A percentile compares a stretch with the other conserved stretches of the same genome.
Conservation (phyloP, 169 alveolate species). For the Plasmodium inui region DNA sequence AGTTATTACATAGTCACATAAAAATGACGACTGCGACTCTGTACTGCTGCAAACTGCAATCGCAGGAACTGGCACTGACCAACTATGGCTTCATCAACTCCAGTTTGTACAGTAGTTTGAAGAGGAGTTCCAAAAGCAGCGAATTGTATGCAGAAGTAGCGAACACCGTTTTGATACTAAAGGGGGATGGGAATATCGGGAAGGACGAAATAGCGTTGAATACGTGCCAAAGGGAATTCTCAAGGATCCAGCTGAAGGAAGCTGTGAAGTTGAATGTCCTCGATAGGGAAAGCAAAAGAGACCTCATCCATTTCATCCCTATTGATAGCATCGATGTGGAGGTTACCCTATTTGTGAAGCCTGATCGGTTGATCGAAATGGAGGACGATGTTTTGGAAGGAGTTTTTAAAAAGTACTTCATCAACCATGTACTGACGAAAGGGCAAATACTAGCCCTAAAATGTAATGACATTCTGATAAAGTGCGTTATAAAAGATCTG, state of each 20-base stretch:
- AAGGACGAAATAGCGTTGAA: constrained; percentile 79
- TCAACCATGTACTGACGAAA: constrained; percentile 75
- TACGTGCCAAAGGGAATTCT: constrained; percentile 79
- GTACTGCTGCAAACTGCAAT: constrained; percentile 77
- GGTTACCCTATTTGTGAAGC: constrained; percentile 76
- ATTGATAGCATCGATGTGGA: constrained; percentile 79
- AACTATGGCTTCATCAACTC: constrained; percentile 76
- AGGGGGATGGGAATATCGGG: constrained; percentile 76
- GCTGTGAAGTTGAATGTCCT: constrained; percentile 60
- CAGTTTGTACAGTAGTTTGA: constrained; percentile 56
- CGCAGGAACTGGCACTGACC: constrained; percentile 80
- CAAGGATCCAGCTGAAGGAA: constrained; percentile 77
- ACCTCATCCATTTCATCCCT: constrained; percentile 69
- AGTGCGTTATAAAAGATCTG: constrained; percentile 74
- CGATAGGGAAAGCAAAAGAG: constrained; percentile 68
- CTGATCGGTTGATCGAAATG: constrained; percentile 74
- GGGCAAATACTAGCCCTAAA: constrained; percentile 78
- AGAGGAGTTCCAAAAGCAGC: constrained; percentile 28
- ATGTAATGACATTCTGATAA: constrained; percentile 73
- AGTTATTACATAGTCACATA: background rate
- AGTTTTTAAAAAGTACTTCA: constrained; percentile 50
- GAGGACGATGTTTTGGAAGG: constrained; percentile 69
- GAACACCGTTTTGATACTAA: constrained; percentile 76
- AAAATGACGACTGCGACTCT: constrained; percentile 13
- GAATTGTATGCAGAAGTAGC: constrained; percentile 54